Base-by-base conservation (phyloP, 352 stramenopile species). In the Pythium brachiatum region DNA sequence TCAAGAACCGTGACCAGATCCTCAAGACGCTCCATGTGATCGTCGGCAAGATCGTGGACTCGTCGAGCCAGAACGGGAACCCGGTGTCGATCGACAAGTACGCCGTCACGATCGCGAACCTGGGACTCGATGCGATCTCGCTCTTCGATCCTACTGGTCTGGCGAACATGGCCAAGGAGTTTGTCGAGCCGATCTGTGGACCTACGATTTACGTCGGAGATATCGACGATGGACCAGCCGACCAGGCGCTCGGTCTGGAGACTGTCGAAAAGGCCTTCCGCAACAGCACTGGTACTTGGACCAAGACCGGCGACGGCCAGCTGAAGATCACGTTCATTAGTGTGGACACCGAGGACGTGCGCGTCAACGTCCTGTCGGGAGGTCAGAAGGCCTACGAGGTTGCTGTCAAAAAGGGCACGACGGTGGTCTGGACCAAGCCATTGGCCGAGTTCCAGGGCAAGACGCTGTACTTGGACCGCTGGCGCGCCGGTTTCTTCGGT, bases 401-500 rank as follows among this genome's bases (percentile, higher is more conserved):
- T 11, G 39, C 73, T 1, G 66, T 89, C 4, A 50, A 62, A 16
- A 70, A 74, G 21, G 74, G 76, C 6, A 25, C 56, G 25, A 78
- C 60, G 13, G 74, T 75, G 1, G 53, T 31, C 26, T 87, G 77
- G 76, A 74, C 65, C 3, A 73, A 72, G 20, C 71, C 59, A 3
- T 47, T 85, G 11, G 25, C 43, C 0, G 63, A 70, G 25, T 43
- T 90, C 44, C 62, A 73, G 50, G 68, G 73, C 56, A 87, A 83
- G 73, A 91, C 82, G 11, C 23, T 89, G 48, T 91, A 88, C 69
- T 25, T 89, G 53, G 79, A 88, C 72, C 79, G 81, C 11, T 90
- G 79, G 77, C 80, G 83, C 12, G 65, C 77, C 4, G 76, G 74
- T 9, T 74, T 87, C 50, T 64, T 87, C 7, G 75, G 78, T 27